Conservation (phyloP, 805 yeast species). For the Spathaspora arborariae region DNA sequence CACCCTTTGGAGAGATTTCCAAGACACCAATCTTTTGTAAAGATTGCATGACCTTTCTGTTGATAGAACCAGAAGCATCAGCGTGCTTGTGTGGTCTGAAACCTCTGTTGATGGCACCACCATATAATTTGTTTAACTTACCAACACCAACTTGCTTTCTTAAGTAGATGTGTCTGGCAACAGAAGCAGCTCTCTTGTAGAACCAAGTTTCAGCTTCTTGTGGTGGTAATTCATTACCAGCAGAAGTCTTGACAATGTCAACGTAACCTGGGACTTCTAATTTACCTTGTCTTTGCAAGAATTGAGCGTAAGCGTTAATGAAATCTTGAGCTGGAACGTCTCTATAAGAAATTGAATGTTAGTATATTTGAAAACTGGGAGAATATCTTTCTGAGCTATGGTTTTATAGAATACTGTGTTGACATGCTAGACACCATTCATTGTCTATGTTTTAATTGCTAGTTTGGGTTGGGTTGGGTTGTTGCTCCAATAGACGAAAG, state of each 20-base stretch:
- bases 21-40: conserved; percentile 97
- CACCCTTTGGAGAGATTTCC: conserved; percentile 96
- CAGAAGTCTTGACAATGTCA: conserved; percentile 98
- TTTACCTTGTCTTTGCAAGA: conserved; percentile 99
- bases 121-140: conserved; percentile 97
- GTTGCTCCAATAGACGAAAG: not conserved
- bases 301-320: conserved; percentile 98
- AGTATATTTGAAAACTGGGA: conserved; percentile 18
- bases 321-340: conserved; percentile 99
- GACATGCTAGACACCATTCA: not conserved
- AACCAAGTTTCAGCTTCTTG: conserved; percentile 99
- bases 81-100: conserved; percentile 97
- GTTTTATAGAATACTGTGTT: conserved; percentile 1
- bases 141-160: conserved; percentile 99
- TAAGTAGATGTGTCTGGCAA: conserved; percentile 99
- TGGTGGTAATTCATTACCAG: conserved; percentile 99
- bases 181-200: conserved; percentile 99
- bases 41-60: conserved; percentile 98
- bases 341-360: conserved; percentile 44
- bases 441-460: not conserved
- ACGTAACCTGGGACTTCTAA: conserved; percentile 99
- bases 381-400: not conserved
- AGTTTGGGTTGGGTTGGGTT: not conserved
- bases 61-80: conserved; percentile 98
- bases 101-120: conserved; percentile 99